Evolutionary conservation across 108 stramenopile species (phyloP), one percentile per base, ranked within the genome.

Genomic region (Fistulifera solaris): DNA sequence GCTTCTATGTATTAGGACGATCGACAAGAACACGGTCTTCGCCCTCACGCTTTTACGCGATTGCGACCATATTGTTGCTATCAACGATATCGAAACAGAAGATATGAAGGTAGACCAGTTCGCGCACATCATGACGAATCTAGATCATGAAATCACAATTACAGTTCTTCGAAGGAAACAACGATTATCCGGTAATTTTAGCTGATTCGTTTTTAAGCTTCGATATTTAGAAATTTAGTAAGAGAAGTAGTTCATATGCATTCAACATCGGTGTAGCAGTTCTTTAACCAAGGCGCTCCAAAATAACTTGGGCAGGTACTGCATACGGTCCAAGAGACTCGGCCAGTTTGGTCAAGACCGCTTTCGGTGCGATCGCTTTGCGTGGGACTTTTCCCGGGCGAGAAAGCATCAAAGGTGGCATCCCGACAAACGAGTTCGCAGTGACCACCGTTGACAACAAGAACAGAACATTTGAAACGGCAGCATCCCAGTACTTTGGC

Each of bases 341-440:
- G 31, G 31, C 31, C 8, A 35, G 8, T 35, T 35, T 35, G 6
- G 31, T 51, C 13, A 79, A 45, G 17, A 71, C 73, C 0, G 69
- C 39, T 31, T 39, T 40, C 23, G 74, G 63, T 41, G 67, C 64
- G 19, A 70, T 61, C 14, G 78, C 63, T 51, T 74, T 67, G n/a
- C 78, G 62, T 5, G 78, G 73, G 14, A 73, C 78, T 60, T 74
- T 79, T 6, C 78, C 78, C 22, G 73, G 70, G 41, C 70, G 59
- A 13, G 78, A 66, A 7, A 79, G 62, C 70, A 73, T 79, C 48
- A 71, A 68, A 35, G 31, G 31, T n/a, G 58, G 58, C n/a, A 53
- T 66, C 17, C 52, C 65, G 15, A 28, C 27, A 27, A 62, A 42
- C n/a, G 43, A 53, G 1, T 19, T 26, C 39, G 31, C 28, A 19